Percentiles rank a stretch among this genome's conserved stretches.
These are phyloP conservation scores for Rhinocladiella similis DNA, from an alignment of 2,329 filamentous ascomycete genomes.

Conservation along the genomic window DNA sequence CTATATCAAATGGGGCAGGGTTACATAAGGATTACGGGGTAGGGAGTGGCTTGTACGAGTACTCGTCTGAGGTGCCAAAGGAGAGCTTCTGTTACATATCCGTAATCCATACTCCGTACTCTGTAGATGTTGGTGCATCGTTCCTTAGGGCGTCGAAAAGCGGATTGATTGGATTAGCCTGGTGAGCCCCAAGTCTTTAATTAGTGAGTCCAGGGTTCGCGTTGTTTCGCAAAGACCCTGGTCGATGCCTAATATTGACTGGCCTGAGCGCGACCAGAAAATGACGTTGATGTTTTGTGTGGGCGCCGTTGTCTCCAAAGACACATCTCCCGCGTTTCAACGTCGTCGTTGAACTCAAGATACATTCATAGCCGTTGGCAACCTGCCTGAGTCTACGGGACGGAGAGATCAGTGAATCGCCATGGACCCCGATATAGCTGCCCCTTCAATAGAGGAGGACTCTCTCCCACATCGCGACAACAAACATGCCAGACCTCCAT, in stretches of 20 bases:
- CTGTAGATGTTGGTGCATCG: too few species aligned
- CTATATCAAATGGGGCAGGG: too few species aligned
- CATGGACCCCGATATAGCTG: constrained; percentile 28
- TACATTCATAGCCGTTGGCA: neutral
- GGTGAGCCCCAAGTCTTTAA: too few species aligned
- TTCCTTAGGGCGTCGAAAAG: too few species aligned
- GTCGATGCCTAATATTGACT: neutral
- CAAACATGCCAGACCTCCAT: neutral
- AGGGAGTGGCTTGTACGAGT: too few species aligned
- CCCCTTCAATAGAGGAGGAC: constrained; percentile 23
- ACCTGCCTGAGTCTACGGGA: neutral
- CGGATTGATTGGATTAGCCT: too few species aligned
- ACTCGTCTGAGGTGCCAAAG: too few species aligned
- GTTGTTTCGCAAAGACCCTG: too few species aligned
- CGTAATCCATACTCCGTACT: too few species aligned
- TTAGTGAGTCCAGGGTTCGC: too few species aligned
- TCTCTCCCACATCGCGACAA: constrained; percentile 6
- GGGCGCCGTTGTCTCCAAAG: neutral
- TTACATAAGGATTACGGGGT: too few species aligned
- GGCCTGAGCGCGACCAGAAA: neutral
- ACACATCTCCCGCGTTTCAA: constrained; percentile 1
- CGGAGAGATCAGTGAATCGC: neutral
- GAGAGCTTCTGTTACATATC: too few species aligned
- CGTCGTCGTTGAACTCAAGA: neutral
- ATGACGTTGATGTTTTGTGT: constrained; percentile 6